A percentile compares a stretch with the other conserved stretches of the same genome.
These are phyloP conservation scores for Euphorbia lathyris DNA, from an alignment of 345 rosid genomes.

Conservation along the genomic window DNA sequence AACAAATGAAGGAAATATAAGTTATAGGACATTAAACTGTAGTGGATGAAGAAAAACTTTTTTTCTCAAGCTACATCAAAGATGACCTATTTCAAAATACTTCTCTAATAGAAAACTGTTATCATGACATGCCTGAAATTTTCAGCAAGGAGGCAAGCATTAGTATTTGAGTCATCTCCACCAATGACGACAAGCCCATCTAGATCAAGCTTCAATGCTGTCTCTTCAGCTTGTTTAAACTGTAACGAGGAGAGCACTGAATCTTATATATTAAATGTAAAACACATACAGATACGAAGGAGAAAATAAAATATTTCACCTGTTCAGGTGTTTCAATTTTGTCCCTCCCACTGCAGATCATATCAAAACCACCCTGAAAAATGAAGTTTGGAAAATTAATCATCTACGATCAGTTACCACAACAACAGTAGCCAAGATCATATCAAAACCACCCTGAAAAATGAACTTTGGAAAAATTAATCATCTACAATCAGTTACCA, in stretches of 20 bases:
- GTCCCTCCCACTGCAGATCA: slow-evolving; percentile 99
- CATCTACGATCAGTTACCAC: background rate
- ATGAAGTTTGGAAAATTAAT: background rate
- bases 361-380: slow-evolving; percentile 94
- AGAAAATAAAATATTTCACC: slow-evolving; percentile 33
- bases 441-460: slow-evolving; percentile 94
- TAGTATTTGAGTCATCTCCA: slow-evolving; percentile 98
- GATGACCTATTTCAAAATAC: background rate
- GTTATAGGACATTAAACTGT: background rate
- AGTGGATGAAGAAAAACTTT: background rate
- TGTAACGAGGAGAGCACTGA: slow-evolving; percentile 30
- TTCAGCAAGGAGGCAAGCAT: slow-evolving; percentile 97
- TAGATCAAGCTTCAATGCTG: slow-evolving; percentile 77
- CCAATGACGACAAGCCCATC: slow-evolving; percentile 94
- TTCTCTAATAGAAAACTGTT: background rate
- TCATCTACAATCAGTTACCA: background rate
- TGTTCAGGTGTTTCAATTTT: slow-evolving; percentile 98
- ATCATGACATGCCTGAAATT: slow-evolving; percentile 54
- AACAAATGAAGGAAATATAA: slow-evolving; percentile 3
- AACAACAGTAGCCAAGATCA: slow-evolving; percentile 26
- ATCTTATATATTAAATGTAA: background rate
- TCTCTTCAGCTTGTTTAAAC: slow-evolving; percentile 99
- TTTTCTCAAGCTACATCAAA: background rate
- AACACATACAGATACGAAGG: background rate
- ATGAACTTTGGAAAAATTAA: background rate